Evolutionary conservation across 1,139 yeast species (phyloP), one percentile per base, ranked within the genome.

Genomic region (Suhomyces guaymorum): DNA sequence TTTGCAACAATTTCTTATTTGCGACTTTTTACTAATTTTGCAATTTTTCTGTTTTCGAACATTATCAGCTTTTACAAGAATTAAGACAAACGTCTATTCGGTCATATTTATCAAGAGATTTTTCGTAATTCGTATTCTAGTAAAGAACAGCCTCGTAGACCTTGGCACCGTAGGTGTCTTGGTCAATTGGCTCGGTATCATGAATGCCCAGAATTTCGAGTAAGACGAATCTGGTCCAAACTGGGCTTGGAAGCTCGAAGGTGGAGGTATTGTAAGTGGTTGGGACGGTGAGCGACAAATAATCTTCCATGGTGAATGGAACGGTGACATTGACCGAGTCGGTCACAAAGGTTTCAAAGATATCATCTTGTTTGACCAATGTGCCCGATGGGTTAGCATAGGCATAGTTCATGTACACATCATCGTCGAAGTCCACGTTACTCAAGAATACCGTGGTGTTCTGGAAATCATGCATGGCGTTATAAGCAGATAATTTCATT

Each of bases 181-280:
- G 58, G 24, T 66, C 75, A 6, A 59, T 51, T 13, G 67, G 65
- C 30, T 51, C 59, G 7, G 45, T 39, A 36, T 66, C 61, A 32
- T 65, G 76, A 13, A 70, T 59, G 2, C 80, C 86, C 19, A 63
- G 62, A 20, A 78, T 65, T 40, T 78, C 79, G 15, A 82, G 49
- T 39, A 78, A 51, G 13, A 78, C 49, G 43, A 60, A 78, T 37
- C 80, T 59, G 4, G 75, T 44, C 7, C 33, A 22, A 1, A 57
- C 39, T 3, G 48, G 48, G 22, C 59, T 45, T 4, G 59, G 55
- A 17, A 75, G 52, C 2, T 49, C 53, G 39, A 78, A 65, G 0
- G 44, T 39, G 0, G 87, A 75, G 28, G 65, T 66, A 44, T 81
- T 82, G 44, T 52, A 59, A 12, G 69, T 63, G 5, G 64, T 62